A percentile compares a stretch with the other conserved stretches of the same genome.
phyloP scores from a whole-genome alignment of 768 basidiomycete genomes.

The Paxillus rubicundulus region DNA sequence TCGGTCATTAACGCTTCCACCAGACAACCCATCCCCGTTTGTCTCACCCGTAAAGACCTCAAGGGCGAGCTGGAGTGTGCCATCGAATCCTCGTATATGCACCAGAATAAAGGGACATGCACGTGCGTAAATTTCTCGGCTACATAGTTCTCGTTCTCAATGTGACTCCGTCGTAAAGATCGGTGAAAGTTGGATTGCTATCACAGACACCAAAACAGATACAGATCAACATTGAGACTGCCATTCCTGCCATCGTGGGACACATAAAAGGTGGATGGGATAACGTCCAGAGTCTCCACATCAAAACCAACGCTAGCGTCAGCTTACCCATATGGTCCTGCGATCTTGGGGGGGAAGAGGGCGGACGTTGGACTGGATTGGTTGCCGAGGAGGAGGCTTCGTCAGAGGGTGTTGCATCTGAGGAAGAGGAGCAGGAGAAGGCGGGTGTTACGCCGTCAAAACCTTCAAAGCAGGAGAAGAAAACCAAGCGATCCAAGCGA shows the following conservation, averaged over 20 bases:
- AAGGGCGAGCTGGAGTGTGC: conserved; percentile 92
- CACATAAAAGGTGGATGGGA: conserved; percentile 82
- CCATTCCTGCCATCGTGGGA: conserved; percentile 71
- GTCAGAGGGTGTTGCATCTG: background rate
- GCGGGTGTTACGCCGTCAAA: background rate
- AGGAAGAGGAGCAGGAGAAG: background rate
- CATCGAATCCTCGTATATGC: conserved; percentile 92
- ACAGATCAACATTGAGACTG: conserved; percentile 71
- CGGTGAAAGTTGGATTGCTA: conserved; percentile 78
- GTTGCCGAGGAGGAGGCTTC: conserved; percentile 9
- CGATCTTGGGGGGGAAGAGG: conserved; percentile 51
- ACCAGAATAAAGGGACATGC: conserved; percentile 91
- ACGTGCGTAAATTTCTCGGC: conserved; percentile 52
- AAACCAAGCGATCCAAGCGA: conserved; percentile 10
- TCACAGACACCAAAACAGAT: conserved; percentile 74
- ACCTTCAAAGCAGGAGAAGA: background rate
- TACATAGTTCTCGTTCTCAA: background rate
- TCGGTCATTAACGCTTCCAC: conserved; percentile 1
- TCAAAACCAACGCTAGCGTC: conserved; percentile 85
- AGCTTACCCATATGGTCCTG: conserved; percentile 92
- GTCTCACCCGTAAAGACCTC: conserved; percentile 80
- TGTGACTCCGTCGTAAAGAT: conserved; percentile 40
- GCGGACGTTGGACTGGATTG: conserved; percentile 32
- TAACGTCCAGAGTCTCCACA: conserved; percentile 82
- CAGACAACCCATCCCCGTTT: conserved; percentile 96